Base-by-base conservation (phyloP, 345 rosid genomes). In the Xanthoceras sorbifolium region DNA sequence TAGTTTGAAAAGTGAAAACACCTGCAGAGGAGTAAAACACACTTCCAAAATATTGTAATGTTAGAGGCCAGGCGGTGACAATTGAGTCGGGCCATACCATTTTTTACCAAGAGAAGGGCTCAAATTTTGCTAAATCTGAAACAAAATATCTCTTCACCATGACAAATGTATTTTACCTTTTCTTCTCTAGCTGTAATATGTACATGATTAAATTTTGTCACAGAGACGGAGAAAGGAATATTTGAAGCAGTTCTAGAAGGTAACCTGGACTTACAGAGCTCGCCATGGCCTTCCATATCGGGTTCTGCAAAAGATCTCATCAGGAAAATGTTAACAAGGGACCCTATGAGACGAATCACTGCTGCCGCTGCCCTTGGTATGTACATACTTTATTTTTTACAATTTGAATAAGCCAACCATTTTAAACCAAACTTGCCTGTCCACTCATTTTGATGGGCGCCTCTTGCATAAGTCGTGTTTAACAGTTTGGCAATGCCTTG, bases 241-340 rank as follows among this genome's bases (percentile, higher is more conserved):
- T 85, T 93, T 73, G 75, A 78, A 74, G 87, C 88, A 14, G 66
- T 96, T 68, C 72, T 63, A 46, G 76, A 74, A 73, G 93, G 92
- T 36, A 79, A 86, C 1, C 88, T 96, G 9, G 97, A 96, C 75
- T 84, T 96, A 66, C 82, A 86, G 69, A 84, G 87, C 73, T 15
- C 73, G 5, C 99, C 97, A 4, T 96, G 99, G 99, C 93, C 91
- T 44, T 48, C 87, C 18, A 90, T 93, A 88, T 90, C 98, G 1
- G 65, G 78, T 59, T 78, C 84, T n/a, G 98, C 97, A 0, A 93
- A 96, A 80, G 98, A 95, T 82, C 89, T 95, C 73, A 69, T 92
- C 46, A 79, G 81, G 76, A 90, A 81, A 75, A 90, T 96, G 97
- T 80, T 96, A 54, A 75, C 82, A 7, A 88, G 54, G 83, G 93